Conservation (phyloP, 2,329 filamentous ascomycete species). For the Cercospora beticola region DNA sequence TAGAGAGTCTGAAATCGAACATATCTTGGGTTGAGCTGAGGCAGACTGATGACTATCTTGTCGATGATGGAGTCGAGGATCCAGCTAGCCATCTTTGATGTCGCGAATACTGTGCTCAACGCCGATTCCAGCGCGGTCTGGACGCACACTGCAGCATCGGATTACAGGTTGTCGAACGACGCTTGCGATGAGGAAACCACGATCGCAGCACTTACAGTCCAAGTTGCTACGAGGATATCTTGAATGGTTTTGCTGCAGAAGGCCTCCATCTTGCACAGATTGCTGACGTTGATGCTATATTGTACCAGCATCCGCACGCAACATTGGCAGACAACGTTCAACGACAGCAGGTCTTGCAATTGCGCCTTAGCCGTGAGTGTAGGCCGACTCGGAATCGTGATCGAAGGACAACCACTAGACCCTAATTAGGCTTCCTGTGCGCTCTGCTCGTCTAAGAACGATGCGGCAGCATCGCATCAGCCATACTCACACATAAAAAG, state of each 20-base stretch:
- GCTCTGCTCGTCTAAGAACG: background rate
- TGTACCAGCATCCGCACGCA: background rate
- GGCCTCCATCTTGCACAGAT: background rate
- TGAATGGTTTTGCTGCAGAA: background rate
- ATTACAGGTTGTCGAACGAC: background rate
- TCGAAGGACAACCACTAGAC: too few relatives aligned
- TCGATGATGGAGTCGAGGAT: constrained; percentile 8
- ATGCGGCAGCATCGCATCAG: background rate
- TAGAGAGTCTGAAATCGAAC: constrained; percentile 1
- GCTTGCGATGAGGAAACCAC: background rate
- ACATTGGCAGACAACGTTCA: background rate
- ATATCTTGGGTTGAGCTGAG: background rate
- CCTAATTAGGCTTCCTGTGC: background rate
- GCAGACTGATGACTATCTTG: constrained; percentile 4
- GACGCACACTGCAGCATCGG: background rate
- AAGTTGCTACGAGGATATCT: too few relatives aligned
- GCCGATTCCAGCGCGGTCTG: background rate
- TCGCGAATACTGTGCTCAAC: background rate
- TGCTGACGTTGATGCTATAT: background rate
- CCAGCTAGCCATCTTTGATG: background rate
- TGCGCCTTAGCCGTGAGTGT: background rate
- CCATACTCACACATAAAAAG: background rate
- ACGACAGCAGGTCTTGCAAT: too few relatives aligned
- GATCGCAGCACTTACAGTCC: background rate
- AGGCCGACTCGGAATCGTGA: too few relatives aligned